phyloP scores from a whole-genome alignment of 352 stramenopile genomes.

The Pseudoperonospora humuli region DNA sequence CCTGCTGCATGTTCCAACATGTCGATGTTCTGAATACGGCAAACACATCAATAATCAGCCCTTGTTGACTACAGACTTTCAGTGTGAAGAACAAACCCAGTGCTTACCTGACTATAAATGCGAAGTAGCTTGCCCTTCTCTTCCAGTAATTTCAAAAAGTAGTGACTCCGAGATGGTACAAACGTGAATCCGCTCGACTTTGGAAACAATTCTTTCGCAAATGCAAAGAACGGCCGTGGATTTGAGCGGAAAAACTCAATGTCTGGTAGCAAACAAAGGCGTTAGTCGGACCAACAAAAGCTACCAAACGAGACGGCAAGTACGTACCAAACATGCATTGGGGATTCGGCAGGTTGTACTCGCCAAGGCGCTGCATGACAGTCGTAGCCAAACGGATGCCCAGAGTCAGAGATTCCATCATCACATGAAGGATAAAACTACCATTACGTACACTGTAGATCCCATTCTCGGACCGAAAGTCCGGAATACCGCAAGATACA shows the following conservation, averaged over 20 bases:
- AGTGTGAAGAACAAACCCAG: background rate
- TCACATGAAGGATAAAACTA: background rate
- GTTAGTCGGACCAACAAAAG: slow-evolving; percentile 28
- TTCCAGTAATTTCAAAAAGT: slow-evolving; percentile 92
- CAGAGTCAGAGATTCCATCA: slow-evolving; percentile 2
- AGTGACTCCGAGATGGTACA: slow-evolving; percentile 88
- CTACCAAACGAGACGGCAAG: background rate
- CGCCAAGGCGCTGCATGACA: slow-evolving; percentile 40
- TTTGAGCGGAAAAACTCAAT: slow-evolving; percentile 96
- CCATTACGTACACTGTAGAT: slow-evolving; percentile 79
- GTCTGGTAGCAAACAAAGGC: slow-evolving; percentile 43
- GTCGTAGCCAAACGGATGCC: background rate
- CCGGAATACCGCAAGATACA: slow-evolving; percentile 96
- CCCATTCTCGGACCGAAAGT: slow-evolving; percentile 94
- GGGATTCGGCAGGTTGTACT: slow-evolving; percentile 80
- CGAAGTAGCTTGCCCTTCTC: slow-evolving; percentile 89
- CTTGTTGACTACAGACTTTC: background rate
- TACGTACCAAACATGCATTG: slow-evolving; percentile 81
- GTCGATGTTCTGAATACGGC: slow-evolving; percentile 95
- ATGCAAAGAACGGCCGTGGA: slow-evolving; percentile 95
- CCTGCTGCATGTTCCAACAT: slow-evolving; percentile 92
- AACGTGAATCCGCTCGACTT: slow-evolving; percentile 79
- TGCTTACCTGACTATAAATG: slow-evolving; percentile 82
- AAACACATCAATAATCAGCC: background rate
- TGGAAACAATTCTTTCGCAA: slow-evolving; percentile 87